These are phyloP conservation scores for Lepidium aucheri DNA, from an alignment of 345 rosid species.

Conservation along the genomic window DNA sequence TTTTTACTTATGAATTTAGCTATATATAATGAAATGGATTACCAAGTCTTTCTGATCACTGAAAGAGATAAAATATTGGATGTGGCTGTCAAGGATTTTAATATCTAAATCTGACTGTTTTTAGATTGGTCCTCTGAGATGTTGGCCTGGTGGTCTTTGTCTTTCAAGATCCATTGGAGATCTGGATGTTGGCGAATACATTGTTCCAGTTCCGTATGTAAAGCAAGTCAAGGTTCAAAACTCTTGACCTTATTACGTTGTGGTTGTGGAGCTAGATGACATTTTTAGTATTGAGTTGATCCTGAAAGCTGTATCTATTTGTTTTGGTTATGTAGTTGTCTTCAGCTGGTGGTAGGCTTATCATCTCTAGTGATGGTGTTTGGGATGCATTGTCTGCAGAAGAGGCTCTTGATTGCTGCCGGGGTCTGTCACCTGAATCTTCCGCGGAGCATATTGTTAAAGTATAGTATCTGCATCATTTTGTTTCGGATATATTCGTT, in stretches of 20 bases:
- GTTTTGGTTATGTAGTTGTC: conserved; percentile 59
- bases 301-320: background rate
- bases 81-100: conserved; percentile 1
- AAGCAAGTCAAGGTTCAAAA: conserved; percentile 89
- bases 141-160: conserved; percentile 99
- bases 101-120: conserved; percentile 16
- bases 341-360: conserved; percentile 80
- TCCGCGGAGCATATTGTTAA: conserved; percentile 91
- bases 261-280: background rate
- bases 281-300: background rate
- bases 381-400: conserved; percentile 95
- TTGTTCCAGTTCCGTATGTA: conserved; percentile 96
- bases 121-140: conserved; percentile 96
- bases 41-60: background rate
- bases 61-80: background rate
- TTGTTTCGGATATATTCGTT: background rate
- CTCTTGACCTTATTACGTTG: background rate
- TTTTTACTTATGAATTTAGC: background rate
- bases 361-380: conserved; percentile 96
- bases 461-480: conserved; percentile 33
- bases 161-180: conserved; percentile 99
- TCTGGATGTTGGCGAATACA: conserved; percentile 89
- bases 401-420: conserved; percentile 76
- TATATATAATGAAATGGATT: background rate
- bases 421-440: conserved; percentile 82